A percentile compares a stretch with the other conserved stretches of the same genome.
Evolutionary conservation across 2,329 filamentous ascomycete species (phyloP).

Genomic region (Aotearoamyces nothofagi): DNA sequence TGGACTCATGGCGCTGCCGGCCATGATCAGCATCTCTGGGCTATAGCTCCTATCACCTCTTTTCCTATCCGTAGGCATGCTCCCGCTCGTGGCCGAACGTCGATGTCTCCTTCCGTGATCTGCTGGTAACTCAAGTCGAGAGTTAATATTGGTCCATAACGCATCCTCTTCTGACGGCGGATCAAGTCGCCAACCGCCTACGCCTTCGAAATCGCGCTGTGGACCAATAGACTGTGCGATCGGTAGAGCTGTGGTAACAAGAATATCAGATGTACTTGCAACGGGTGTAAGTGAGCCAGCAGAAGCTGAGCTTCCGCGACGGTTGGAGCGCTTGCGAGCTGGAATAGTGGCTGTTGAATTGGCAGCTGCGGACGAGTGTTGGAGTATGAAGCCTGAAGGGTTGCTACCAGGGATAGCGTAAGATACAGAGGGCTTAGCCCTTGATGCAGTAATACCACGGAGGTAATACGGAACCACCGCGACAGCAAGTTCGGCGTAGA

Average conservation of each 20-base stretch:
- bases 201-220: slow-evolving; percentile 41
- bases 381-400: no score
- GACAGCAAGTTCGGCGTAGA: slow-evolving; percentile 47
- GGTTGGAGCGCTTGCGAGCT: background rate
- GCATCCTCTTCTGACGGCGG: slow-evolving; percentile 21
- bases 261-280: slow-evolving; percentile 6
- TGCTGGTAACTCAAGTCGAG: slow-evolving; percentile 30
- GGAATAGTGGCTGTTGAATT: no score
- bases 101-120: slow-evolving; percentile 28
- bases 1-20: slow-evolving; percentile 25
- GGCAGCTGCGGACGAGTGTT: no score
- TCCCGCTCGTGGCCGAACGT: slow-evolving; percentile 20
- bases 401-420: no score
- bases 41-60: slow-evolving; percentile 13
- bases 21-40: slow-evolving; percentile 16
- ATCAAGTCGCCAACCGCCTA: slow-evolving; percentile 39
- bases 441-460: slow-evolving; percentile 11
- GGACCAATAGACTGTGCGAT: slow-evolving; percentile 32
- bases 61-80: slow-evolving; percentile 9
- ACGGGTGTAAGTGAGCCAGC: slow-evolving; percentile 14
- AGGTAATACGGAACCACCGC: slow-evolving; percentile 42
- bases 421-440: no score
- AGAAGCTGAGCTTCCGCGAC: slow-evolving; percentile 15
- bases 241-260: slow-evolving; percentile 21
- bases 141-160: slow-evolving; percentile 36